Percentiles rank a stretch among this genome's conserved stretches.
phyloP scores from a whole-genome alignment of 148 eudicot species.

The Drosera capensis region DNA sequence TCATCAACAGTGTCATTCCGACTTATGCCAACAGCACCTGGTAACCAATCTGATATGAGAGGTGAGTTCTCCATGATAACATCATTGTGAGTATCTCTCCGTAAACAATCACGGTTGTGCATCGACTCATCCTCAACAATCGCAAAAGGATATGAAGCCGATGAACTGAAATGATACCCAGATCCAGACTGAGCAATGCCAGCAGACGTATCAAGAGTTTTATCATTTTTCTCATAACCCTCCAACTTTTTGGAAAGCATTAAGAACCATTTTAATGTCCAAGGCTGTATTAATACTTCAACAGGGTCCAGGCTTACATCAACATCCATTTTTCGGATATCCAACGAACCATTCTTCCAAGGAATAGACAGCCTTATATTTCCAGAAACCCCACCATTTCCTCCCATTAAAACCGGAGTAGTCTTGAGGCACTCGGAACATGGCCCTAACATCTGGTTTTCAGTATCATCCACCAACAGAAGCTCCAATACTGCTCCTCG shows the following conservation, averaged over 20 bases:
- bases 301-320: constrained; percentile 55
- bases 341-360: constrained; percentile 82
- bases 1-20: constrained; percentile 25
- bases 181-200: constrained; percentile 17
- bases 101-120: constrained; percentile 13
- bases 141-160: constrained; percentile 13
- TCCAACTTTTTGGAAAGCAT: constrained; percentile 36
- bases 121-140: constrained; percentile 16
- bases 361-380: constrained; percentile 62
- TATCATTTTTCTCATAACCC: constrained; percentile 15
- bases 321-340: constrained; percentile 74
- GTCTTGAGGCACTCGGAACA: constrained; percentile 14
- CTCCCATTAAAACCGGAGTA: constrained; percentile 48
- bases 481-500: constrained; percentile 70
- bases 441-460: constrained; percentile 15
- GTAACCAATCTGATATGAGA: constrained; percentile 87
- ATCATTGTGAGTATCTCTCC: too few relatives aligned
- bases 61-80: constrained; percentile 47
- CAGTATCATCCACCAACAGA: constrained; percentile 34
- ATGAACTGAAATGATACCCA: constrained; percentile 16
- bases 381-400: constrained; percentile 67
- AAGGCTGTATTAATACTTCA: constrained; percentile 47
- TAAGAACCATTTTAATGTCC: constrained; percentile 43
- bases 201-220: neutral
- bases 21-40: constrained; percentile 22